These are phyloP conservation scores for Mycosarcoma maydis DNA, from an alignment of 1,284 basidiomycete genomes.

Conservation along the genomic window DNA sequence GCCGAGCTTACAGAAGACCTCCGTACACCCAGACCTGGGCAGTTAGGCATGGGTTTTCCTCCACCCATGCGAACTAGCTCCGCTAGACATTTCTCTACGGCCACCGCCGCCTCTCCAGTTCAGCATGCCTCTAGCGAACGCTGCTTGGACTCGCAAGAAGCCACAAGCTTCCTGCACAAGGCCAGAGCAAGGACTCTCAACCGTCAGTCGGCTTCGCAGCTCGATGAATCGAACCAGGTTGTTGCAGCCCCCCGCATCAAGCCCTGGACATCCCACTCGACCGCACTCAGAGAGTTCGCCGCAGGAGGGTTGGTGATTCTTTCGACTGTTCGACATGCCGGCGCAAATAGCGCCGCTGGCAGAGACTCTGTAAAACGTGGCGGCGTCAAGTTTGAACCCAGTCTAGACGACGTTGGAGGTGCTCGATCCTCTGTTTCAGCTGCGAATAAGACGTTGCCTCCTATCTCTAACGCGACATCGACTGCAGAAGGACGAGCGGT, in stretches of 20 bases:
- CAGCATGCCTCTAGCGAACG: background rate
- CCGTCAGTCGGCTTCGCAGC: background rate
- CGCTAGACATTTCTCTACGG: conserved; percentile 9
- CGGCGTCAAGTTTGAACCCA: conserved; percentile 13
- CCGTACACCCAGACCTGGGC: conserved; percentile 25
- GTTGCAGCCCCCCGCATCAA: background rate
- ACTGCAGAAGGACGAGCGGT: background rate
- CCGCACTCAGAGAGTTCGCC: background rate
- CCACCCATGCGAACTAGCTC: conserved; percentile 12
- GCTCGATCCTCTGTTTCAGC: conserved; percentile 12
- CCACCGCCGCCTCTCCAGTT: background rate
- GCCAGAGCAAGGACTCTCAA: conserved; percentile 17
- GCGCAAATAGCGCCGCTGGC: background rate
- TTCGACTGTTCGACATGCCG: conserved; percentile 20
- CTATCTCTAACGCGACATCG: conserved; percentile 3
- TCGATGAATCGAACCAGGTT: background rate
- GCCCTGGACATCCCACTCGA: conserved; percentile 16
- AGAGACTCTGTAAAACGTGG: background rate
- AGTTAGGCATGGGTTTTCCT: conserved; percentile 28
- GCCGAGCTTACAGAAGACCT: background rate
- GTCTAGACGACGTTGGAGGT: conserved; percentile 18
- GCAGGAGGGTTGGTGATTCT: conserved; percentile 19
- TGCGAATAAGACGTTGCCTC: conserved; percentile 12
- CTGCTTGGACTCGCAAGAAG: too few relatives aligned
- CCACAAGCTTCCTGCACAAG: conserved; percentile 11